Evolutionary conservation across 768 basidiomycete species (phyloP).

Genomic region (Lentinula raphanica): DNA sequence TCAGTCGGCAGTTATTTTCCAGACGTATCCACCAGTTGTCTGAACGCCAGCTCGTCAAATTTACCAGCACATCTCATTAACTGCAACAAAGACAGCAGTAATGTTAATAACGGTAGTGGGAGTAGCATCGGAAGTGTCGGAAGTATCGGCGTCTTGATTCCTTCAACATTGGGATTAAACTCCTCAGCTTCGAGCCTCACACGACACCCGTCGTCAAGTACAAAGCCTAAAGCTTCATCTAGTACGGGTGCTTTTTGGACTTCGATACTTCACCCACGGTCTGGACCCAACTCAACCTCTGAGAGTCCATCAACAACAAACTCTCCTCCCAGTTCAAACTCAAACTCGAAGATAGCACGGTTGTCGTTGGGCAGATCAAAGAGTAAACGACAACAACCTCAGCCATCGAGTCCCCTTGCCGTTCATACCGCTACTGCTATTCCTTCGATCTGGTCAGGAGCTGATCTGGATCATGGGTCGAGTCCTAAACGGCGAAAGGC

Average conservation of each 20-base stretch:
- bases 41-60: neutral
- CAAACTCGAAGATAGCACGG: neutral
- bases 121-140: slow-evolving; percentile 6
- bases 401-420: slow-evolving; percentile 1
- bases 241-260: slow-evolving; percentile 3
- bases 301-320: neutral
- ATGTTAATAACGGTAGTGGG: neutral
- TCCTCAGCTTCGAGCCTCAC: slow-evolving; percentile 3
- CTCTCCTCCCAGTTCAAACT: neutral
- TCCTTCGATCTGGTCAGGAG: slow-evolving; percentile 5
- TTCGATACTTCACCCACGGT: slow-evolving; percentile 2
- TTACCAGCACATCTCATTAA: neutral
- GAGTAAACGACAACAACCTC: neutral
- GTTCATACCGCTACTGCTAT: neutral
- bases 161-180: slow-evolving; percentile 5
- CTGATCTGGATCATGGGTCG: neutral
- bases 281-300: neutral
- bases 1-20: slow-evolving; percentile 2
- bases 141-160: slow-evolving; percentile 7
- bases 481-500: slow-evolving; percentile 7
- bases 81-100: neutral
- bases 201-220: neutral
- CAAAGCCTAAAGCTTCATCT: neutral
- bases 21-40: slow-evolving; percentile 1
- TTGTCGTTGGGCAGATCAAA: slow-evolving; percentile 1